Evolutionary conservation across 345 rosid species (phyloP).

Genomic region (Noccaea bulbosa): DNA sequence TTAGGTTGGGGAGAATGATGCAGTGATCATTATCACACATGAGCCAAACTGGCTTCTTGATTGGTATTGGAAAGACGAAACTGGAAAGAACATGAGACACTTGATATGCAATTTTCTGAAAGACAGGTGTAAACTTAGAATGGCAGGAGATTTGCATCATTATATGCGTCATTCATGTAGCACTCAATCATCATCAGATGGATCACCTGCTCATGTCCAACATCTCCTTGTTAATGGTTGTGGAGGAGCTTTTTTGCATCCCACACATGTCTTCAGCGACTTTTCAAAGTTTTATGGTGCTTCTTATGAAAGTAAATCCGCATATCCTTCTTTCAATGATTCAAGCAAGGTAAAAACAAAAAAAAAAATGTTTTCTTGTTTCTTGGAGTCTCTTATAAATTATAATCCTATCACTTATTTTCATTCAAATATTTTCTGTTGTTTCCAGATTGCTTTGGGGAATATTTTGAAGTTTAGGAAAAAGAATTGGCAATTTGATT

Average conservation of each 20-base stretch:
- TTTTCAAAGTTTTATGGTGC: conserved; percentile 62
- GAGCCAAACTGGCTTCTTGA: conserved; percentile 96
- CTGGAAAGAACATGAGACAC: conserved; percentile 77
- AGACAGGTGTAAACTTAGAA: conserved; percentile 83
- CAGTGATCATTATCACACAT: conserved; percentile 82
- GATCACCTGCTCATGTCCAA: conserved; percentile 59
- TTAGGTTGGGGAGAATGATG: conserved; percentile 78
- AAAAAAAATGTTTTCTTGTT: neutral
- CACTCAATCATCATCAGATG: conserved; percentile 66
- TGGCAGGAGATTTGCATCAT: conserved; percentile 96
- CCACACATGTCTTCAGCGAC: conserved; percentile 81
- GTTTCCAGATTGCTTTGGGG: conserved; percentile 83
- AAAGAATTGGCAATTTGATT: conserved; percentile 97
- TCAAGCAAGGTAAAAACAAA: conserved; percentile 73
- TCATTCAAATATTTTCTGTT: conserved; percentile 18
- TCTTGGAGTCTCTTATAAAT: conserved; percentile 5
- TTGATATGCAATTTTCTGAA: conserved; percentile 73
- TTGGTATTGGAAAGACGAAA: conserved; percentile 73
- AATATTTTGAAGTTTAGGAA: conserved; percentile 92
- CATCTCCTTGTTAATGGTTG: conserved; percentile 92
- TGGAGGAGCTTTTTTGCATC: conserved; percentile 95
- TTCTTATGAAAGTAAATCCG: conserved; percentile 71
- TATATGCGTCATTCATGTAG: conserved; percentile 88
- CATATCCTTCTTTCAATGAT: conserved; percentile 86
- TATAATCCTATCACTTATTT: neutral